Percentiles rank a stretch among this genome's conserved stretches.
These are phyloP conservation scores for Alloteropsis angusta DNA, from an alignment of 202 grass and related monocot genomes.

Conservation along the genomic window DNA sequence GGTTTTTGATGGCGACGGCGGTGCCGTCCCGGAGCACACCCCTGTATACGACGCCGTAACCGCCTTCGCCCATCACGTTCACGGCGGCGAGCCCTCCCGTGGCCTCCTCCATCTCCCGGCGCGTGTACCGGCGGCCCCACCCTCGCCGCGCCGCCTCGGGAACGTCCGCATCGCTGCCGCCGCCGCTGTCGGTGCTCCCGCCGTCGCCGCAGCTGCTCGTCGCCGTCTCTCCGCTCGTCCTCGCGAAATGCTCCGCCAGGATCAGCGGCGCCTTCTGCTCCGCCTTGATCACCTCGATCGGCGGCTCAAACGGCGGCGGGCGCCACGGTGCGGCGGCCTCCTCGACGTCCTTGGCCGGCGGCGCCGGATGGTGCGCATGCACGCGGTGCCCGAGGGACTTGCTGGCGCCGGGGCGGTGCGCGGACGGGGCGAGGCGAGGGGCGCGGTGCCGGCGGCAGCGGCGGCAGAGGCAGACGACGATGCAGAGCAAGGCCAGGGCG, in stretches of 20 bases:
- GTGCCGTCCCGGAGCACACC: conserved; percentile 58
- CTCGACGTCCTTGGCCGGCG: conserved; percentile 23
- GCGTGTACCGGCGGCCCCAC: conserved; percentile 63
- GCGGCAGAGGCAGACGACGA: conserved; percentile 51
- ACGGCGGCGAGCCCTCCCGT: conserved; percentile 40
- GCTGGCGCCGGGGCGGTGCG: background rate
- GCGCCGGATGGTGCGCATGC: conserved; percentile 9
- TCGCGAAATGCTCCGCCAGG: background rate
- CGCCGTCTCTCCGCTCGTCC: conserved; percentile 8
- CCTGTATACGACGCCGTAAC: conserved; percentile 75
- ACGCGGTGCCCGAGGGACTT: conserved; percentile 36
- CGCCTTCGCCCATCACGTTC: conserved; percentile 75
- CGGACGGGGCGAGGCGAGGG: conserved; percentile 1
- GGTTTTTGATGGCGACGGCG: conserved; percentile 73
- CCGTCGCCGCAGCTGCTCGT: conserved; percentile 2
- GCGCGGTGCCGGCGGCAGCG: conserved; percentile 24
- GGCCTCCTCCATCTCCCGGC: conserved; percentile 62
- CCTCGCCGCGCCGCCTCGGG: conserved; percentile 52
- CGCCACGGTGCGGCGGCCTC: conserved; percentile 37
- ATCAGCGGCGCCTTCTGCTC: conserved; percentile 52
- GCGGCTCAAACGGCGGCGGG: conserved; percentile 27
- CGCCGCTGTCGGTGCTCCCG: background rate
- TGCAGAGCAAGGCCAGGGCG: conserved; percentile 31
- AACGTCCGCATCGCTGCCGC: background rate
- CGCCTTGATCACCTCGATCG: conserved; percentile 42